Evolutionary conservation across 805 yeast genomes (phyloP).

Genomic region (Jamesozyma piceae): DNA sequence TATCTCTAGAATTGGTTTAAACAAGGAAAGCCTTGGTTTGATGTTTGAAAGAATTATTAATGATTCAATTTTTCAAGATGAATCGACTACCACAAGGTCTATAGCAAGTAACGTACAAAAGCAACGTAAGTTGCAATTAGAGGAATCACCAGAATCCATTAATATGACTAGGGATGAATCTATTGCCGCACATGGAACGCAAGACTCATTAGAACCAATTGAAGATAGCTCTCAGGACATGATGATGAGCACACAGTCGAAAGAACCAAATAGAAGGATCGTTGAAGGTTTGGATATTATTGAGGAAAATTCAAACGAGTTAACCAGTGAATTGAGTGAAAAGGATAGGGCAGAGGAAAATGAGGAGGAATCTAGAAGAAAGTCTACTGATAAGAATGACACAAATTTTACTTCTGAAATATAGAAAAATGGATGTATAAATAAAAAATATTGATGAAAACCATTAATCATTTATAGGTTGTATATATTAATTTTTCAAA

Average conservation of each 20-base stretch:
- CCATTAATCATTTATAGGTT: not conserved
- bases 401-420: not conserved
- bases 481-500: no score
- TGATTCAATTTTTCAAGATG: slow-evolving; percentile 17
- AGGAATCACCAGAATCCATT: slow-evolving; percentile 5
- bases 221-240: slow-evolving; percentile 7
- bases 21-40: slow-evolving; percentile 21
- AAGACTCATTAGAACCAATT: slow-evolving; percentile 3
- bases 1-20: slow-evolving; percentile 16
- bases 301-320: slow-evolving; percentile 8
- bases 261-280: not conserved
- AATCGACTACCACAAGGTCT: not conserved
- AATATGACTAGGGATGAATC: not conserved
- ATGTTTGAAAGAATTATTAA: slow-evolving; percentile 18
- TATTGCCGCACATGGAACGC: not conserved
- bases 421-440: not conserved
- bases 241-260: not conserved
- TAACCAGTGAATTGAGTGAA: not conserved
- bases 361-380: not conserved
- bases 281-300: slow-evolving; percentile 7
- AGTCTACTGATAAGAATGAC: not conserved
- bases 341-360: no score
- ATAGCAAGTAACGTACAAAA: not conserved
- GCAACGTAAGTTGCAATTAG: not conserved
- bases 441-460: not conserved